These are phyloP conservation scores for Tuber umbilicatum DNA, from an alignment of 495 filamentous ascomycete species.

Conservation along the genomic window DNA sequence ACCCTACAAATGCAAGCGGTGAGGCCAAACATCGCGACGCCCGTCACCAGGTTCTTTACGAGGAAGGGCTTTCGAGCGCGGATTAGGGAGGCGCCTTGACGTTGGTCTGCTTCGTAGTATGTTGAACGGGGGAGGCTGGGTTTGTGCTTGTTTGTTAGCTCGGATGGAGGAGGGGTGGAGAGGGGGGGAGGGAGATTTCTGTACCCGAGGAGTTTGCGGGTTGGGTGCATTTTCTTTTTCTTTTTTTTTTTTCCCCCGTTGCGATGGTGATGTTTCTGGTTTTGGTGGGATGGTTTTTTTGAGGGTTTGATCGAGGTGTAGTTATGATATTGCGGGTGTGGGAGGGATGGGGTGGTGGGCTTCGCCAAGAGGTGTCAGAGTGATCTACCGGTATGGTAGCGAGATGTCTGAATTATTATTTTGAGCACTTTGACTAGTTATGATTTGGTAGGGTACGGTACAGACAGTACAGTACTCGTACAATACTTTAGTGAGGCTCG, in stretches of 20 bases:
- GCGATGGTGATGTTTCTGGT: background rate
- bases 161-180: background rate
- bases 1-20: slow-evolving; percentile 74
- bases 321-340: background rate
- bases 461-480: too few relatives aligned
- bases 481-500: background rate
- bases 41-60: slow-evolving; percentile 76
- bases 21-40: slow-evolving; percentile 60
- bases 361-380: background rate
- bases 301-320: background rate
- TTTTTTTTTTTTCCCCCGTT: background rate
- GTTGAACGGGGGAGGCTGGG: slow-evolving; percentile 45
- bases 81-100: slow-evolving; percentile 74
- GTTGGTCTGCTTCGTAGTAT: slow-evolving; percentile 82
- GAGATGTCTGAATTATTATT: background rate
- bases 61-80: slow-evolving; percentile 87
- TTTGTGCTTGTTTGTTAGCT: background rate
- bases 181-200: background rate
- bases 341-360: background rate
- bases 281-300: background rate
- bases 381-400: background rate
- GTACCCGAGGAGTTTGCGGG: slow-evolving; percentile 34
- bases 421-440: background rate
- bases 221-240: slow-evolving; percentile 14
- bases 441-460: background rate